Base-by-base conservation (phyloP, 2,329 filamentous ascomycete genomes). In the Clonostachys chloroleuca region DNA sequence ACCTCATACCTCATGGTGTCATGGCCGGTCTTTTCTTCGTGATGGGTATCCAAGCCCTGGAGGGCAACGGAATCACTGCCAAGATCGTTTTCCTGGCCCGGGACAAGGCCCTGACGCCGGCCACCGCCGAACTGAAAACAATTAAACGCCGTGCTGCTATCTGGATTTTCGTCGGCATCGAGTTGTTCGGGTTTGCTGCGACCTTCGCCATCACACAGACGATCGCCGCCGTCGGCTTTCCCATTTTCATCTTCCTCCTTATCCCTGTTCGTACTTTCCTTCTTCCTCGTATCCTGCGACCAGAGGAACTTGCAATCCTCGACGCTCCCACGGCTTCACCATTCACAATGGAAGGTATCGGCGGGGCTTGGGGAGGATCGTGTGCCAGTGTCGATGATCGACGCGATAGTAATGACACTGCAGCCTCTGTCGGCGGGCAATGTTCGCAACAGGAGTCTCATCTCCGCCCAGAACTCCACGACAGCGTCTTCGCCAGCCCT, bases 171-270 rank as follows among this genome's bases (percentile, higher is more conserved):
- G 84, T 90, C 6, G 67, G 66, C 8, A 65, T 90, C 34, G 83
- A 91, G 64, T 66, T 92, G 5, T 20, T 84, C 40, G 86, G 81
- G 0, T 91, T 92, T 56, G 87, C 75, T 4, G 87, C 84, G 18
- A 92, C 88, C 0, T 91, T 92, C 62, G 87, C 88, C 49, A 88
- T 92, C 57, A 91, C 88, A 0, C 84, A 92, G 67, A 92, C 88
- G 0, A 85, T 92, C 44, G 88, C 87, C 4, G 88, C 88, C 3
- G 87, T 92, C 12, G 88, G 88, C 0, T 92, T 92, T 54, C 88
- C 88, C 9, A 75, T 90, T 35, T 78, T 89, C 52, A 89, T 91
- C 57, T 66, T 90, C 43, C 64, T 81, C 14, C 70, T 90, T 6
- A 83, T 90, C 20, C 87, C 87, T 0, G 65, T 84, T 3, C 76